Evolutionary conservation across 805 yeast species (phyloP), one percentile per base, ranked within the genome.

Genomic region (Schwanniomyces pseudopolymorphus): DNA sequence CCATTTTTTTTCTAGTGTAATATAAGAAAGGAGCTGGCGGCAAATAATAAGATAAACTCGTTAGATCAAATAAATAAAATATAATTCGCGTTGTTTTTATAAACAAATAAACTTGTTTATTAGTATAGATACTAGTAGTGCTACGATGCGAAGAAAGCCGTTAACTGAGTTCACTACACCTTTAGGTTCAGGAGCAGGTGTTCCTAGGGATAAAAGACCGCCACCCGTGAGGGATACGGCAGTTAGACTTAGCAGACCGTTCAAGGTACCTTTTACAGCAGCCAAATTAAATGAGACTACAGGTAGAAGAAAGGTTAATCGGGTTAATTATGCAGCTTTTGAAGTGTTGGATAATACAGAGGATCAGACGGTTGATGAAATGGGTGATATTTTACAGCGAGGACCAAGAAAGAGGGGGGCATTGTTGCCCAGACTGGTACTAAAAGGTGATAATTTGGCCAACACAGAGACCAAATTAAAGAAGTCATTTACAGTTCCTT

Each of bases 141-240:
- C 27, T 16, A 24, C 21, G 7, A 56, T 56, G 60, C 52, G 46
- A 4, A 50, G 74, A 41, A 71, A 71, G 48, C 69, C 69, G n/a
- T 60, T 72, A 31, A 69, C 54, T 10, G 67, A 53, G 39, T 72
- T 65, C 47, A 72, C 77, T 17, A 72, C 77, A 7, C 76, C 77
- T 1, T 53, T 83, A 26, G 91, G 90, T 1, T 79, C 83, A 1
- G 92, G 91, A 0, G 87, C 87, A 0, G 86, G 87, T 0, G 72
- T 86, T 0, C 77, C 81, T n/a, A 72, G 75, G 14, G 74, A 75
- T 7, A 74, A 78, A 40, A 69, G 84, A 37, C 83, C 84, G 6
- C 70, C 84, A 19, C 69, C 77, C 14, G 72, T 78, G 17, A 72
- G 75, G 3, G 83, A 81, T 43, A 77, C 88, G 2, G 64, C 74